Base-by-base conservation (phyloP, 305 asterid species). In the Solanum aculeatissimum region DNA sequence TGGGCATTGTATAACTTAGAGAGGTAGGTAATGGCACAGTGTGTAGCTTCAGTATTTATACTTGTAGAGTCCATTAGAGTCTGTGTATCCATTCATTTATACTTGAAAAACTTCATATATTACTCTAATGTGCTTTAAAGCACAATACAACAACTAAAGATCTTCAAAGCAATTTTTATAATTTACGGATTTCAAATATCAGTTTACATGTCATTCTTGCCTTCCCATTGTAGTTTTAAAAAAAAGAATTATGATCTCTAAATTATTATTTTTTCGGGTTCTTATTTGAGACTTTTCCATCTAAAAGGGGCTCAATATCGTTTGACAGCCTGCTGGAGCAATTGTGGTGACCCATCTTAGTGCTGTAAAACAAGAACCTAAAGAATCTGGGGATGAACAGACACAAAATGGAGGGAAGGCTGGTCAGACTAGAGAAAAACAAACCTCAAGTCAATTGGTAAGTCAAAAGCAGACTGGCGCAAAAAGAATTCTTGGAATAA, bases 401-500 rank as follows among this genome's bases (percentile, higher is more conserved):
- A 84, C 87, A 77, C 78, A 84, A 80, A 87, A 83, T 81, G 77
- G 42, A 60, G 74, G 43, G 45, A 83, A 35, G 82, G 84, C 69
- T 49, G 69, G 66, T 69, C 84, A 32, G 82, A 78, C 81, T 47
- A 68, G 57, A 82, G 71, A 43, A 21, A 19, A 19, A 9, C 84
- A 60, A 83, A 25, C 87, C 70, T 69, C n/a, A 70, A 70, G 82
- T 80, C 89, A 90, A 80, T 58, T 78, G 77, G 86, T 83, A 84
- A 82, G 60, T 43, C 80, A 29, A 45, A 75, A 80, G 72, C 68
- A 83, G 84, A 84, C 68, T 47, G 54, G 57, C 66, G 68, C 81
- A 38, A 83, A 85, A 47, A 11, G 42, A 45, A 78, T 32, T 43
- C 80, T 58, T 77, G 84, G 58, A 85, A 71, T 80, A 62, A 79